These are phyloP conservation scores for Tulasnella sp. DNA, from an alignment of 768 basidiomycete species.

Conservation along the genomic window DNA sequence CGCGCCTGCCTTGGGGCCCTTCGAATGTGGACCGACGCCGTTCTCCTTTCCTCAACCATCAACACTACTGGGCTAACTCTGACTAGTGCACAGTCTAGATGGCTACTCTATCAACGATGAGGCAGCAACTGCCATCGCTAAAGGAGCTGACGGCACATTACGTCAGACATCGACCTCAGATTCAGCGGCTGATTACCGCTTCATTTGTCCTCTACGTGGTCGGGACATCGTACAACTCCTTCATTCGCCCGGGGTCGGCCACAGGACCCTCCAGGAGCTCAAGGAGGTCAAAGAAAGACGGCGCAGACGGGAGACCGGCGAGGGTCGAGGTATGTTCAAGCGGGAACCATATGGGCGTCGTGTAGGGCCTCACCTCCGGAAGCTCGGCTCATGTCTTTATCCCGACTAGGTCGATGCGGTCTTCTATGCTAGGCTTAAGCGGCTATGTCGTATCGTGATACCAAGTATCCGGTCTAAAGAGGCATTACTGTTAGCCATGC, in stretches of 20 bases:
- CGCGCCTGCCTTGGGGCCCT: not conserved
- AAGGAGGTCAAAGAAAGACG: constrained; percentile 43
- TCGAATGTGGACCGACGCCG: not conserved
- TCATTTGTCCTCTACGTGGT: constrained; percentile 75
- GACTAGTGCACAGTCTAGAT: not conserved
- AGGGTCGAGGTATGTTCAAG: constrained; percentile 66
- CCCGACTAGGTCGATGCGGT: constrained; percentile 75
- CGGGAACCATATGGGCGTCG: constrained; percentile 20
- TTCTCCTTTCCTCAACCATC: constrained; percentile 10
- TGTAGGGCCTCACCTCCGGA: not conserved
- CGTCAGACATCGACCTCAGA: constrained; percentile 62
- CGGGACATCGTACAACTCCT: constrained; percentile 60
- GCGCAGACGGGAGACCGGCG: constrained; percentile 49
- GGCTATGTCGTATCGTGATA: constrained; percentile 84
- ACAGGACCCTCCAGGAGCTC: constrained; percentile 45
- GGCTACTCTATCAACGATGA: constrained; percentile 12
- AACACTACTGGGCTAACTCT: not conserved
- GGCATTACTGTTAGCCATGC: constrained; percentile 81
- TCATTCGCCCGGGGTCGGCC: constrained; percentile 50
- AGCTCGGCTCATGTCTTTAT: not conserved
- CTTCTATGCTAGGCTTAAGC: constrained; percentile 80
- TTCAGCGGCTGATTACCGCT: constrained; percentile 72
- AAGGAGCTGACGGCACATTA: constrained; percentile 48
- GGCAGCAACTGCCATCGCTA: constrained; percentile 10
- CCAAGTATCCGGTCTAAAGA: constrained; percentile 85